Conservation (phyloP, 805 yeast species). For the Metschnikowia cerradonensis region DNA sequence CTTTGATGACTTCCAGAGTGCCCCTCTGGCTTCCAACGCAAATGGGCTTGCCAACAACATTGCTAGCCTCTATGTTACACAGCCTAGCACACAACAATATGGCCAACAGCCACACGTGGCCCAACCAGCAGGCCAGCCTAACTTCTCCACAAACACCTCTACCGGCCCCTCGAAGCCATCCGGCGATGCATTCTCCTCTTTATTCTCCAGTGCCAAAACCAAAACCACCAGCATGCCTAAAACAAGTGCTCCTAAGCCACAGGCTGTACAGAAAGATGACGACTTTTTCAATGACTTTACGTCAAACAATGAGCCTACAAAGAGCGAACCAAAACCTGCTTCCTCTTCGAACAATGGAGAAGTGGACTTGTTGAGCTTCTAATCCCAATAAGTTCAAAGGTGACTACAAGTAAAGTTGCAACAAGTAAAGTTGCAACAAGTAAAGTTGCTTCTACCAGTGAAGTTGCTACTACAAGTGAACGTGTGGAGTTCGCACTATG, state of each 20-base stretch:
- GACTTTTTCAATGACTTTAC: constrained; percentile 33
- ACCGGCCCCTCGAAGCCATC: constrained; percentile 40
- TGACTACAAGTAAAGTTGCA: not conserved
- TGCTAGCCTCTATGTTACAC: constrained; percentile 26
- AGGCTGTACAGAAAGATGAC: constrained; percentile 17
- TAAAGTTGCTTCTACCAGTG: not conserved
- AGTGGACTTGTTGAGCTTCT: constrained; percentile 48
- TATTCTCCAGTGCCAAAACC: constrained; percentile 63
- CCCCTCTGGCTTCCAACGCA: constrained; percentile 35
- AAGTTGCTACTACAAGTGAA: not conserved
- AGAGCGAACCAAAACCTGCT: constrained; percentile 8
- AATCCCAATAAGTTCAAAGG: constrained; percentile 3
- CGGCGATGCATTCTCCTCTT: constrained; percentile 68
- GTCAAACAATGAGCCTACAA: constrained; percentile 17
- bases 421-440: not conserved
- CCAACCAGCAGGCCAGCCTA: constrained; percentile 11
- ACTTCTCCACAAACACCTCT: constrained; percentile 21
- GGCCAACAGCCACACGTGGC: constrained; percentile 17
- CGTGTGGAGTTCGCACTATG: not conserved
- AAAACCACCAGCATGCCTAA: constrained; percentile 18
- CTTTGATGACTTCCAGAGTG: constrained; percentile 79
- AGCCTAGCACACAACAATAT: constrained; percentile 11
- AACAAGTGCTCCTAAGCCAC: constrained; percentile 8
- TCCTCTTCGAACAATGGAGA: constrained; percentile 28
- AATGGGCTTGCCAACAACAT: constrained; percentile 22